Conservation (phyloP, 2,329 filamentous ascomycete species). For the Penicillium thymicola region DNA sequence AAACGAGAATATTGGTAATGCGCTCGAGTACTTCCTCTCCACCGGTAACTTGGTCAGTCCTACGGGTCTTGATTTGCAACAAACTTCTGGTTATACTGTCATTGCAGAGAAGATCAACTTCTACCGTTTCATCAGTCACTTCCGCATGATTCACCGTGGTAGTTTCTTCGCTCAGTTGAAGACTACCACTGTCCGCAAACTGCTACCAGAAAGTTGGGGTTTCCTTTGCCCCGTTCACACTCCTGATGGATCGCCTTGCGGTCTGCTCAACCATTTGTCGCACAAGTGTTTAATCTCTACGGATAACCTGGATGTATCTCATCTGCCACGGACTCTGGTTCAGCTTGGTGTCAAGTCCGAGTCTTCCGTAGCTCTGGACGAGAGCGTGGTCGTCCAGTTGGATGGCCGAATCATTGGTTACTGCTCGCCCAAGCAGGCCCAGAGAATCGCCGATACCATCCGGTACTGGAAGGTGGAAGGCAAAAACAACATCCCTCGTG, state of each 20-base stretch:
- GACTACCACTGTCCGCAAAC: slow-evolving; percentile 92
- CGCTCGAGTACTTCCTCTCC: slow-evolving; percentile 91
- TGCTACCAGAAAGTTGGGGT: slow-evolving; percentile 95
- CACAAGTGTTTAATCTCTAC: slow-evolving; percentile 94
- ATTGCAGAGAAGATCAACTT: slow-evolving; percentile 99
- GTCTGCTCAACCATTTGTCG: slow-evolving; percentile 88
- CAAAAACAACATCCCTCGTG: slow-evolving; percentile 70
- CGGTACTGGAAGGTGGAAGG: slow-evolving; percentile 95
- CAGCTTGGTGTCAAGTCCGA: slow-evolving; percentile 75
- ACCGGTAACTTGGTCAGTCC: slow-evolving; percentile 91
- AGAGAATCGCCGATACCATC: slow-evolving; percentile 77
- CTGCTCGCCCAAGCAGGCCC: slow-evolving; percentile 80
- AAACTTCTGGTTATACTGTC: slow-evolving; percentile 90
- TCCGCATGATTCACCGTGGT: slow-evolving; percentile 98
- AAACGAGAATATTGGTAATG: slow-evolving; percentile 83
- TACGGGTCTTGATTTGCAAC: slow-evolving; percentile 89
- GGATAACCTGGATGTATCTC: slow-evolving; percentile 67
- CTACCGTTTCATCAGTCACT: slow-evolving; percentile 95
- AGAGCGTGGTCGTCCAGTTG: slow-evolving; percentile 84
- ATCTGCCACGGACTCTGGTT: slow-evolving; percentile 68
- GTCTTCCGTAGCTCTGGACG: slow-evolving; percentile 73
- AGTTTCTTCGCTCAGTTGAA: slow-evolving; percentile 98
- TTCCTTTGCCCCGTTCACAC: slow-evolving; percentile 98
- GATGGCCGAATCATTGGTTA: slow-evolving; percentile 88
- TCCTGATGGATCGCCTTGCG: slow-evolving; percentile 91